Percentiles rank a stretch among this genome's conserved stretches.
Conservation (phyloP, 78 protist species). For the Speleostelium caveatum region DNA sequence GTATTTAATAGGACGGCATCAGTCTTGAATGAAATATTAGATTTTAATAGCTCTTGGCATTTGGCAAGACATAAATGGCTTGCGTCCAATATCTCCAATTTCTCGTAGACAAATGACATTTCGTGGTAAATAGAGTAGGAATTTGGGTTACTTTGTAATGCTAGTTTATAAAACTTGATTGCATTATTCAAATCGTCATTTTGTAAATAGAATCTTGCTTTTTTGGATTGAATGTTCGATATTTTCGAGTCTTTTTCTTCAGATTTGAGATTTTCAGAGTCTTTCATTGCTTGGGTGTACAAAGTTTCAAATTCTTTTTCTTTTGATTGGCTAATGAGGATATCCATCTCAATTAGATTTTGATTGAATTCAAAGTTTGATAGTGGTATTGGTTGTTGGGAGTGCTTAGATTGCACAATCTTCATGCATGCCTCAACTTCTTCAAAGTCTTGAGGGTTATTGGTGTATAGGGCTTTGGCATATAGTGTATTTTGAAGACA, state of each 20-base stretch:
- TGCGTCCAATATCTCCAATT: conserved; percentile 15
- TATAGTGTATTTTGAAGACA: conserved; percentile 15
- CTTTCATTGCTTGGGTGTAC: background rate
- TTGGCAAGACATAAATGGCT: conserved; percentile 28
- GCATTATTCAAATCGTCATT: background rate
- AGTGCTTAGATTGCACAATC: background rate
- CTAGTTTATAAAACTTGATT: background rate
- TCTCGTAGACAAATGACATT: conserved; percentile 29
- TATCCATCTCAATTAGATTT: background rate
- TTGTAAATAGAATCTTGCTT: background rate
- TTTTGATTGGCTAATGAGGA: background rate
- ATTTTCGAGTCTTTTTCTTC: background rate
- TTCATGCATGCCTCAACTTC: background rate
- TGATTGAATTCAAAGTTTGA: conserved; percentile 12
- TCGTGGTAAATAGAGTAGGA: background rate
- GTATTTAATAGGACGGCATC: too few species aligned
- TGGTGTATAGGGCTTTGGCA: conserved; percentile 8
- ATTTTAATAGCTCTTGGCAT: background rate
- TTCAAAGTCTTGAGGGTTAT: conserved; percentile 9
- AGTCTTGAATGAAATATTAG: too few species aligned
- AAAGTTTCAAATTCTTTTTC: background rate
- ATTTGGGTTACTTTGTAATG: background rate
- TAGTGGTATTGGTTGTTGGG: background rate
- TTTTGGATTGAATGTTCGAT: background rate
- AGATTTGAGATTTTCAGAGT: background rate